These are phyloP conservation scores for Adenanthera pavonina DNA, from an alignment of 306 rosid genomes.

Conservation along the genomic window DNA sequence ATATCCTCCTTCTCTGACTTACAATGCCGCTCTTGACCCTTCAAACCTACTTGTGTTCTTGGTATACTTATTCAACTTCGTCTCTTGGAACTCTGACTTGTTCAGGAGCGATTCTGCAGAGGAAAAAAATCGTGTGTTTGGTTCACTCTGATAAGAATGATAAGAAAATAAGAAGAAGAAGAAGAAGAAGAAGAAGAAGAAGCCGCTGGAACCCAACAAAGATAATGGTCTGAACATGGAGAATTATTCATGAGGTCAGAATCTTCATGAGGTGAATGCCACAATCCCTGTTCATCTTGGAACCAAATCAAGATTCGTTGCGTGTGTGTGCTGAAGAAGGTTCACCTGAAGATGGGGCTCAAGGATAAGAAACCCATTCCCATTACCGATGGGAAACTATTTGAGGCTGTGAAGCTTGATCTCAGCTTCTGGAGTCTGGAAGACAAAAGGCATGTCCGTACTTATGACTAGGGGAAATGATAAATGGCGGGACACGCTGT, in stretches of 20 bases:
- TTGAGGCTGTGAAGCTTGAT: not conserved
- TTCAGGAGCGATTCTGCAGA: slow-evolving; percentile 26
- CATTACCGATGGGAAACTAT: slow-evolving; percentile 21
- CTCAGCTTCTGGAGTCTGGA: slow-evolving; percentile 25
- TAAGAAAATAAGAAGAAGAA: not conserved
- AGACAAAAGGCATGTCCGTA: not conserved
- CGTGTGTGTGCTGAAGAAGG: slow-evolving; percentile 13
- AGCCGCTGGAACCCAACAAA: slow-evolving; percentile 9
- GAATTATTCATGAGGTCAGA: slow-evolving; percentile 32
- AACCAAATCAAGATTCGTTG: not conserved
- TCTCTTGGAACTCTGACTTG: not conserved
- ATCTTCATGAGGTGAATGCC: not conserved
- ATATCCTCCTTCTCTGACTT: slow-evolving; percentile 1
- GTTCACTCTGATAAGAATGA: slow-evolving; percentile 10
- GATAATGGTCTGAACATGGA: slow-evolving; percentile 31
- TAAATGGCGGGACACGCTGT: slow-evolving; percentile 22
- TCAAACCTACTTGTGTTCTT: slow-evolving; percentile 27
- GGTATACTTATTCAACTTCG: slow-evolving; percentile 6
- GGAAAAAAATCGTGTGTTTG: slow-evolving; percentile 11
- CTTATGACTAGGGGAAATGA: not conserved
- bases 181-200: not conserved
- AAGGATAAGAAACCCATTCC: slow-evolving; percentile 19
- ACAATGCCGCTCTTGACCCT: slow-evolving; percentile 19
- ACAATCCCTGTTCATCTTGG: slow-evolving; percentile 18
- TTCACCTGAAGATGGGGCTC: slow-evolving; percentile 20